Percentiles rank a stretch among this genome's conserved stretches.
Conservation (phyloP, 768 basidiomycete genomes). For the Lentinula raphanica region DNA sequence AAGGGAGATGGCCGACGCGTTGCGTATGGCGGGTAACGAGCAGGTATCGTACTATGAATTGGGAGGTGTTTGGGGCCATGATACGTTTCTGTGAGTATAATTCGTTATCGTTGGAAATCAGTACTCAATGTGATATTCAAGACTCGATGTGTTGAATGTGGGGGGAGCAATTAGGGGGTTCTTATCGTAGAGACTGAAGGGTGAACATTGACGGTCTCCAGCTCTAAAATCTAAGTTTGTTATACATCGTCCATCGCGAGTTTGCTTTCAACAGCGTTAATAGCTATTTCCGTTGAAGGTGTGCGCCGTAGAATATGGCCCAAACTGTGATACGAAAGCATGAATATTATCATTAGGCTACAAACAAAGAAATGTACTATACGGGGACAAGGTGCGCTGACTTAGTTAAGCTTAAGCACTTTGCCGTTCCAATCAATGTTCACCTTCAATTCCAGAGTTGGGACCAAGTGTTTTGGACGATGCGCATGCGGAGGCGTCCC, state of each 20-base stretch:
- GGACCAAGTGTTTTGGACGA: too few species aligned
- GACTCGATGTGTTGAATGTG: slow-evolving; percentile 83
- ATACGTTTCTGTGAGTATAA: slow-evolving; percentile 81
- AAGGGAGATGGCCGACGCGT: slow-evolving; percentile 86
- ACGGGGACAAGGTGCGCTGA: too few species aligned
- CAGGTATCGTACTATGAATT: slow-evolving; percentile 94
- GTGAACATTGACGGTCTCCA: too few species aligned
- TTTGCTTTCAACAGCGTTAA: too few species aligned
- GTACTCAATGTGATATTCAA: slow-evolving; percentile 16
- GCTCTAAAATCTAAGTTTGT: too few species aligned
- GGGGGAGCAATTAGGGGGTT: slow-evolving; percentile 91
- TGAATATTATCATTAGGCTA: too few species aligned
- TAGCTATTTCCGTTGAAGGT: too few species aligned
- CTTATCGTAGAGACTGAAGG: slow-evolving; percentile 41
- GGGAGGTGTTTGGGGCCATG: slow-evolving; percentile 99
- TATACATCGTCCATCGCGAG: too few species aligned
- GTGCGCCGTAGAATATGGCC: too few species aligned
- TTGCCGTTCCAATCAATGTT: background rate
- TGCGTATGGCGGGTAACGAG: slow-evolving; percentile 85
- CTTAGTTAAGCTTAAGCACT: too few species aligned
- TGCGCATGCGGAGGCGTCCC: background rate
- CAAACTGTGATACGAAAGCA: too few species aligned
- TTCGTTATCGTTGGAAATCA: background rate
- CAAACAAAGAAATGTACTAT: too few species aligned
- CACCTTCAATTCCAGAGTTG: background rate